These are phyloP conservation scores for Primulina tabacum DNA, from an alignment of 257 asterid genomes.

Conservation along the genomic window DNA sequence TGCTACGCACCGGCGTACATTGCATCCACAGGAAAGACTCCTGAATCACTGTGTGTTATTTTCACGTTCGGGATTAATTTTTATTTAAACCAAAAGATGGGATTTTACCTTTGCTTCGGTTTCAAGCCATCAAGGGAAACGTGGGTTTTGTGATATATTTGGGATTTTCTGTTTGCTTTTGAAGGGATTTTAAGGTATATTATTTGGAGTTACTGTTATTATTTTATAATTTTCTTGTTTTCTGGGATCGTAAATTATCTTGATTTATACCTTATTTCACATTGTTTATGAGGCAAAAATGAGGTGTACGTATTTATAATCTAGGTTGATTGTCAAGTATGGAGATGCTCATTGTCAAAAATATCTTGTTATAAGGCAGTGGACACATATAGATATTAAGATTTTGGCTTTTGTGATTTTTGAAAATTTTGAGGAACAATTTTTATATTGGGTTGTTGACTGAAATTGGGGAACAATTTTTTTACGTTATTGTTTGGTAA, in stretches of 20 bases:
- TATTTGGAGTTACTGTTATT: constrained; percentile 20
- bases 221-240: constrained; percentile 16
- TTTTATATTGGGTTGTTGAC: no score
- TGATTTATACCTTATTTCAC: constrained; percentile 25
- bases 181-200: constrained; percentile 46
- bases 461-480: no score
- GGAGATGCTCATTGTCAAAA: no score
- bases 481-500: no score
- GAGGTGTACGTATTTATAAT: constrained; percentile 16
- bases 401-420: no score
- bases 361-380: no score
- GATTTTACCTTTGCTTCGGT: constrained; percentile 44
- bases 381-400: no score
- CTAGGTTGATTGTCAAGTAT: no score
- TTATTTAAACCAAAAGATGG: constrained; percentile 23
- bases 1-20: no score
- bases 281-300: neutral
- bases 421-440: no score
- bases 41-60: no score
- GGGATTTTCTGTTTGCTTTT: constrained; percentile 25
- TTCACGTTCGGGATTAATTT: constrained; percentile 1
- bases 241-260: constrained; percentile 23
- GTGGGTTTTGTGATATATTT: constrained; percentile 39
- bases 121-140: constrained; percentile 27
- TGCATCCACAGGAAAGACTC: no score